Conservation (phyloP, 2,329 filamentous ascomycete species). For the Rhynchosporium secalis region DNA sequence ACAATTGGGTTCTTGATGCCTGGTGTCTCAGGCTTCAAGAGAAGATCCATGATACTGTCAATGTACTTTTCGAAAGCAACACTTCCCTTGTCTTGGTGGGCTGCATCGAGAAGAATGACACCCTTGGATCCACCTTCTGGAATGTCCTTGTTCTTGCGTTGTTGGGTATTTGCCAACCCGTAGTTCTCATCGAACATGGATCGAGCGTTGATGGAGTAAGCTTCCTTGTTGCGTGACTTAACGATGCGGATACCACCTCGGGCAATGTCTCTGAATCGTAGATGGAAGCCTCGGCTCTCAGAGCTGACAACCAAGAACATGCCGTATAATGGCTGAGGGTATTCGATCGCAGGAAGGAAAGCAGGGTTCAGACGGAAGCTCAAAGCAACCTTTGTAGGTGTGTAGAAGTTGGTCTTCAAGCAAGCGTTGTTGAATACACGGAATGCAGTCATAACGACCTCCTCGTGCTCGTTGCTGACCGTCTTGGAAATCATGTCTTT, state of each 20-base stretch:
- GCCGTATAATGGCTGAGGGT: slow-evolving; percentile 88
- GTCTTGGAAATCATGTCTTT: slow-evolving; percentile 76
- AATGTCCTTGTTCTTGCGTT: slow-evolving; percentile 99
- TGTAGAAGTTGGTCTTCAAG: slow-evolving; percentile 93
- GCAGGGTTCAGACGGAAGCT: slow-evolving; percentile 90
- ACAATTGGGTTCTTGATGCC: slow-evolving; percentile 99
- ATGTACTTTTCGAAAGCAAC: slow-evolving; percentile 99
- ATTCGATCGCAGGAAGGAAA: slow-evolving; percentile 90
- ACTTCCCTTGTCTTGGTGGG: slow-evolving; percentile 88
- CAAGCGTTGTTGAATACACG: slow-evolving; percentile 91
- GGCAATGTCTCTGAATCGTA: slow-evolving; percentile 95
- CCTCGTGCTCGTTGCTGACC: slow-evolving; percentile 90
- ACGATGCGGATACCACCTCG: slow-evolving; percentile 98
- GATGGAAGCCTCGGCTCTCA: slow-evolving; percentile 94
- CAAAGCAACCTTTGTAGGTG: slow-evolving; percentile 94
- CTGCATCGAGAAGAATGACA: slow-evolving; percentile 89
- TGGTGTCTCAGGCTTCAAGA: slow-evolving; percentile 84
- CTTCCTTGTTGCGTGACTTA: slow-evolving; percentile 94
- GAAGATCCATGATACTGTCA: slow-evolving; percentile 93
- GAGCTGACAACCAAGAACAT: slow-evolving; percentile 99
- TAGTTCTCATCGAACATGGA: slow-evolving; percentile 99
- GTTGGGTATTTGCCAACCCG: slow-evolving; percentile 95
- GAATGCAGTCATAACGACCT: slow-evolving; percentile 98
- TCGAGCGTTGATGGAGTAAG: slow-evolving; percentile 92
- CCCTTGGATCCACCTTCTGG: slow-evolving; percentile 98